phyloP scores from a whole-genome alignment of 208 protist species.

The Trypanosoma mega region DNA sequence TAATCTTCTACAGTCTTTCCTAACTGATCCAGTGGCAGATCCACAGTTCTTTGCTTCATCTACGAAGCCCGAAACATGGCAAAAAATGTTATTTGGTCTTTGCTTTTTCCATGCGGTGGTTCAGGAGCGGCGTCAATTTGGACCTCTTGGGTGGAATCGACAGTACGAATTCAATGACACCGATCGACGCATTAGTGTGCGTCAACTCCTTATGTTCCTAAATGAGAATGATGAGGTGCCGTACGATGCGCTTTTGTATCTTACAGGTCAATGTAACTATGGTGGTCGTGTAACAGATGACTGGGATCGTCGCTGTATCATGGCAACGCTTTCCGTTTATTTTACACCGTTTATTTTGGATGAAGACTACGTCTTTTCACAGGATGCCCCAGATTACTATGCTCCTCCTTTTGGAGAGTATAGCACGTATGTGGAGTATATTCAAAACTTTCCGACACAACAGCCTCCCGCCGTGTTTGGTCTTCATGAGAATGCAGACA shows the following conservation, averaged over 20 bases:
- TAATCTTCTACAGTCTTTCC: constrained; percentile 95
- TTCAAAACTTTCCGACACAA: constrained; percentile 73
- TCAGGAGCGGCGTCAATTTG: constrained; percentile 96
- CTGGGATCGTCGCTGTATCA: constrained; percentile 91
- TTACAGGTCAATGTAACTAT: constrained; percentile 93
- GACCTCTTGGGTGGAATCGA: constrained; percentile 96
- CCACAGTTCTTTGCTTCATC: constrained; percentile 80
- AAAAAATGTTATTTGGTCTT: constrained; percentile 93
- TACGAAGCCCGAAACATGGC: constrained; percentile 83
- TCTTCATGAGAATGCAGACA: constrained; percentile 94
- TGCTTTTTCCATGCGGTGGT: constrained; percentile 97
- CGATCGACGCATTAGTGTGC: constrained; percentile 94
- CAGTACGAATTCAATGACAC: constrained; percentile 98
- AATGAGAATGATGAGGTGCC: constrained; percentile 90
- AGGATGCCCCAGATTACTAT: constrained; percentile 83
- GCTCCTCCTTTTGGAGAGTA: constrained; percentile 82
- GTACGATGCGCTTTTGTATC: constrained; percentile 94
- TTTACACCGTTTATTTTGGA: constrained; percentile 86
- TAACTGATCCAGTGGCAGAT: constrained; percentile 88
- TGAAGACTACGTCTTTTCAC: constrained; percentile 90
- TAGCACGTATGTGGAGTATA: constrained; percentile 84
- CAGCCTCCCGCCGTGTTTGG: constrained; percentile 93
- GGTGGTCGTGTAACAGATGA: constrained; percentile 94
- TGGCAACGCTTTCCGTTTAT: constrained; percentile 87
- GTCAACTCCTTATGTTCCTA: constrained; percentile 96